Conservation (phyloP, 2,329 filamentous ascomycete genomes). For the Claviceps cyperi region DNA sequence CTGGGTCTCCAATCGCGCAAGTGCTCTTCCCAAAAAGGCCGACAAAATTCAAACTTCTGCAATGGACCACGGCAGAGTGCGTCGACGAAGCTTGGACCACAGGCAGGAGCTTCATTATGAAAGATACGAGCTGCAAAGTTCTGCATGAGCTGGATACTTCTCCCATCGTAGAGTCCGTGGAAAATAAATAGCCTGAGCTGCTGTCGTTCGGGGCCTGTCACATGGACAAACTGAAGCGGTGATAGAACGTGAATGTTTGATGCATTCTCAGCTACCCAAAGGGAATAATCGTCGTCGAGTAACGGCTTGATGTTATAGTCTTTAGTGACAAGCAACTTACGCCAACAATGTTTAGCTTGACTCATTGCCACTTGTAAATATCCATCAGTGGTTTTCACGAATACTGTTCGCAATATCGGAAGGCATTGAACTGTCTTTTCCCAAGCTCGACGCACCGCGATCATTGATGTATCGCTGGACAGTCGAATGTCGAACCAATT, state of each 20-base stretch:
- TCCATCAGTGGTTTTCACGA: conserved; percentile 59
- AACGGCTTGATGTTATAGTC: conserved; percentile 18
- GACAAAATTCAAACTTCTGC: conserved; percentile 23
- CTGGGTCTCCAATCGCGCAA: conserved; percentile 22
- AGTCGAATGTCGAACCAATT: conserved; percentile 56
- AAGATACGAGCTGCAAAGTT: conserved; percentile 29
- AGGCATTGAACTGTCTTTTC: conserved; percentile 31
- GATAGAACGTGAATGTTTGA: conserved; percentile 31
- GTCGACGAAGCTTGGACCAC: conserved; percentile 47
- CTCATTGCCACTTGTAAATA: conserved; percentile 58
- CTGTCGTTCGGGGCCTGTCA: conserved; percentile 12
- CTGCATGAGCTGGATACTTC: conserved; percentile 57
- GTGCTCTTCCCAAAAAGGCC: conserved; percentile 53
- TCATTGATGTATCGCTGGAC: conserved; percentile 24
- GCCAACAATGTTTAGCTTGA: conserved; percentile 28
- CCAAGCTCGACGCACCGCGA: conserved; percentile 44
- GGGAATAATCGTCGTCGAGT: conserved; percentile 21
- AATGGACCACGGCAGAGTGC: conserved; percentile 58
- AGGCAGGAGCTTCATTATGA: conserved; percentile 7
- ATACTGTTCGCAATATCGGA: conserved; percentile 58
- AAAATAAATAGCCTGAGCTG: conserved; percentile 35
- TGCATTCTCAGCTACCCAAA: conserved; percentile 42
- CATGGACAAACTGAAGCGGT: conserved; percentile 37
- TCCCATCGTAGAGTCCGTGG: conserved; percentile 78
- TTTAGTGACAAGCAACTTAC: conserved; percentile 15